Percentiles rank a stretch among this genome's conserved stretches.
Evolutionary conservation across 2,329 filamentous ascomycete genomes (phyloP).

Genomic region (Corinectria fuckeliana): DNA sequence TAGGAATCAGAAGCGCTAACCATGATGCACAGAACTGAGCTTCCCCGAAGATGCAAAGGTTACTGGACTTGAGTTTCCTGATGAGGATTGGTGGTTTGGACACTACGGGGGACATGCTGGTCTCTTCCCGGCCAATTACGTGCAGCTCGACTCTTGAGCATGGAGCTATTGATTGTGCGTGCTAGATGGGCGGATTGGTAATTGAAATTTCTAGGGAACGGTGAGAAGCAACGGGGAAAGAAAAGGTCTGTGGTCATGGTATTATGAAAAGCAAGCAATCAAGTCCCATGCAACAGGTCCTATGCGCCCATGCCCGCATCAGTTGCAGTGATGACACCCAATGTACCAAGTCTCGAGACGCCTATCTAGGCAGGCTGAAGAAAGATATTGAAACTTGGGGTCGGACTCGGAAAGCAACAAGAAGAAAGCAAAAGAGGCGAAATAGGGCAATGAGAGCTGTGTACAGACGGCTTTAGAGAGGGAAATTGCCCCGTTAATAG

Average conservation of each 20-base stretch:
- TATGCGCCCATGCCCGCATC: neutral
- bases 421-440: neutral
- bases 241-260: slow-evolving; percentile 25
- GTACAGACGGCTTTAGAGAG: neutral
- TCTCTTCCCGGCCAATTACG: slow-evolving; percentile 82
- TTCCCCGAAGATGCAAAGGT: slow-evolving; percentile 91
- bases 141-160: slow-evolving; percentile 58
- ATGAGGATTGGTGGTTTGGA: slow-evolving; percentile 99
- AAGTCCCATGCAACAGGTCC: slow-evolving; percentile 21
- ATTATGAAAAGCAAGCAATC: slow-evolving; percentile 32
- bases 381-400: neutral
- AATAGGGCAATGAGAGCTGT: neutral
- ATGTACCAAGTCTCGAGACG: neutral
- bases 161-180: neutral
- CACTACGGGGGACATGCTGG: slow-evolving; percentile 80
- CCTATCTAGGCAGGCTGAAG: neutral
- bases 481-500: neutral
- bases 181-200: neutral
- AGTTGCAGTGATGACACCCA: neutral
- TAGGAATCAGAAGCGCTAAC: slow-evolving; percentile 26
- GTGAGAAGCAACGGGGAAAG: neutral
- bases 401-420: neutral
- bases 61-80: slow-evolving; percentile 87
- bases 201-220: neutral
- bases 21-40: slow-evolving; percentile 64